Percentiles rank a stretch among this genome's conserved stretches.
Conservation (phyloP, 2,329 filamentous ascomycete genomes). For the Ophiosphaerella korrae region DNA sequence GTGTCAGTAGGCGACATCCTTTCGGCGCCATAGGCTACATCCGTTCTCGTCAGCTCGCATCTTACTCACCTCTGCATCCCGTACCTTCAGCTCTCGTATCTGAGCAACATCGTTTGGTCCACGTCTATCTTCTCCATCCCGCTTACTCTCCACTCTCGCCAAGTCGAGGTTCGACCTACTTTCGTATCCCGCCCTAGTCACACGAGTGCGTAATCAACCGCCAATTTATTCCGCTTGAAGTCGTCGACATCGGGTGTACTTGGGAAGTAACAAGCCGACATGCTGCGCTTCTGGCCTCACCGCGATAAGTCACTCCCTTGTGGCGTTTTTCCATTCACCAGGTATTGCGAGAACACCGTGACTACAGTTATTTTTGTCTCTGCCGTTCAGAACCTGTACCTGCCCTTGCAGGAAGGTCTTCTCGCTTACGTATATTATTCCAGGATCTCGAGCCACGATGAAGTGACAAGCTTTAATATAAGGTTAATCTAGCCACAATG, state of each 20-base stretch:
- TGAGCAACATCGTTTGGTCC: not conserved
- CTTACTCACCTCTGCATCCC: not conserved
- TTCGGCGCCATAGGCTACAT: too few species aligned
- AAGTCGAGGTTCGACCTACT: constrained; percentile 18
- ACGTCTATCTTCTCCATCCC: not conserved
- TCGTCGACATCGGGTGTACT: constrained; percentile 27
- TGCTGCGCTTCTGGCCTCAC: constrained; percentile 31
- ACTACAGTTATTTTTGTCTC: constrained; percentile 39
- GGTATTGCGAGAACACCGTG: constrained; percentile 17
- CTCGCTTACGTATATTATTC: constrained; percentile 34
- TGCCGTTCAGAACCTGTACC: constrained; percentile 21
- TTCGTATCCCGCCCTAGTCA: constrained; percentile 23
- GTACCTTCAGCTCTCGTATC: not conserved
- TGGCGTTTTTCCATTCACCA: constrained; percentile 12
- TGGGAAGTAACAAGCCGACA: constrained; percentile 19
- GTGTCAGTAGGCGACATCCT: not conserved
- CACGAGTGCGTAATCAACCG: constrained; percentile 39
- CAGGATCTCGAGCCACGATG: constrained; percentile 27
- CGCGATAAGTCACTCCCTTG: constrained; percentile 13
- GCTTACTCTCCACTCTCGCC: constrained; percentile 11
- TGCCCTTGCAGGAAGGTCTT: constrained; percentile 36
- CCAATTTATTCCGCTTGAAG: constrained; percentile 36
- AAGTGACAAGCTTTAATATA: constrained; percentile 49
- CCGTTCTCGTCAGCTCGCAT: too few species aligned
- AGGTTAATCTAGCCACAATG: constrained; percentile 47